Evolutionary conservation across 345 rosid species (phyloP).

Genomic region (Citrus unshiu): DNA sequence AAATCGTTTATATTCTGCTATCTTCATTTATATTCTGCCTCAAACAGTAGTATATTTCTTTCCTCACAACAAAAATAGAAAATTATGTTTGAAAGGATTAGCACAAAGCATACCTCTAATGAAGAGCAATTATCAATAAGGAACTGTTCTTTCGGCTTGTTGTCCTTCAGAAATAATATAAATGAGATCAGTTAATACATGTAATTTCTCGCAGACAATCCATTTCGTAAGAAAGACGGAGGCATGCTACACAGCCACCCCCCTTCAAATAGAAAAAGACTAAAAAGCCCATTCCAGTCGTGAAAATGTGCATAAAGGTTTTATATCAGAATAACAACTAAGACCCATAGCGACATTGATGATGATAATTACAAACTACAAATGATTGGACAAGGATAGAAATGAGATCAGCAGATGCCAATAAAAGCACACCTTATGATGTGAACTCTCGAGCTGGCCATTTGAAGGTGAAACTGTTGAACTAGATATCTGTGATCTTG

Average conservation of each 20-base stretch:
- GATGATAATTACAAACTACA: background rate
- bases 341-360: background rate
- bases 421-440: slow-evolving; percentile 49
- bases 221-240: background rate
- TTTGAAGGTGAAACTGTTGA: slow-evolving; percentile 47
- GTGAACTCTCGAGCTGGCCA: slow-evolving; percentile 63
- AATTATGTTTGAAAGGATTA: background rate
- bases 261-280: too few species aligned
- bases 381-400: background rate
- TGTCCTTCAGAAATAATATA: slow-evolving; percentile 45
- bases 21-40: background rate
- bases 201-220: background rate
- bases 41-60: slow-evolving; percentile 1
- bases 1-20: background rate
- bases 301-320: background rate
- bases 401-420: slow-evolving; percentile 6
- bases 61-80: background rate
- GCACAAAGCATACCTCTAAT: slow-evolving; percentile 47
- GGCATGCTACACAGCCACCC: background rate
- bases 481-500: slow-evolving; percentile 44
- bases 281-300: background rate
- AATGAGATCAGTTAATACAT: background rate
- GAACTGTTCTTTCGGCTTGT: slow-evolving; percentile 48
- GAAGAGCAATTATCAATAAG: slow-evolving; percentile 41
- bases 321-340: background rate